A percentile compares a stretch with the other conserved stretches of the same genome.
These are phyloP conservation scores for Podaxis sp. DNA, from an alignment of 768 basidiomycete species.

Conservation along the genomic window DNA sequence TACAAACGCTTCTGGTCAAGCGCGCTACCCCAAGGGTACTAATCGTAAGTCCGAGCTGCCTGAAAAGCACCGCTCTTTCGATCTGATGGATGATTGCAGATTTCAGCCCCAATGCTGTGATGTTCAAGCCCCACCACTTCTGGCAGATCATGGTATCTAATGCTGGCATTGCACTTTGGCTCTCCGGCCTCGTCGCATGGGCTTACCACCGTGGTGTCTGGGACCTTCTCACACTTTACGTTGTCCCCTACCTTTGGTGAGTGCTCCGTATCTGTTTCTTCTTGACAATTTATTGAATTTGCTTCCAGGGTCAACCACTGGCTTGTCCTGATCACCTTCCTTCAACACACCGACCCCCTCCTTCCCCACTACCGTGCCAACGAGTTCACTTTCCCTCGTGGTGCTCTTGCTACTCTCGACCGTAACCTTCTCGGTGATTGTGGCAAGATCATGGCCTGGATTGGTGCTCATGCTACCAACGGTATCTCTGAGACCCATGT, in stretches of 20 bases:
- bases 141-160: constrained; percentile 80
- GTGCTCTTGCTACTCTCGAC: constrained; percentile 90
- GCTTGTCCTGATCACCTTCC: constrained; percentile 95
- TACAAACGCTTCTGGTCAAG: constrained; percentile 84
- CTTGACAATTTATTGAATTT: background rate
- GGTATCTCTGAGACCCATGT: constrained; percentile 96
- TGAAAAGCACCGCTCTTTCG: background rate
- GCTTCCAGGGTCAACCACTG: constrained; percentile 79
- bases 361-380: constrained; percentile 91
- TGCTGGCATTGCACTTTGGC: constrained; percentile 76
- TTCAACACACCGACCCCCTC: constrained; percentile 96
- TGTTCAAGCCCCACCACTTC: constrained; percentile 85
- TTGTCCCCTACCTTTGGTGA: constrained; percentile 87
- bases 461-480: constrained; percentile 83
- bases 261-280: background rate
- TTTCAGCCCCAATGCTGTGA: constrained; percentile 73
- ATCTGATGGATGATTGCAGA: constrained; percentile 36
- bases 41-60: constrained; percentile 57
- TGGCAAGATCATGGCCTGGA: constrained; percentile 78
- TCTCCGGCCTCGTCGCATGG: constrained; percentile 55
- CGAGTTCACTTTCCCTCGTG: constrained; percentile 92
- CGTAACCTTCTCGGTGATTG: constrained; percentile 77
- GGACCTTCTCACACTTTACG: constrained; percentile 76
- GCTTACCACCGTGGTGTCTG: constrained; percentile 63
- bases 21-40: constrained; percentile 70